These are phyloP conservation scores for Ilex asprella DNA, from an alignment of 257 asterid species.

Conservation along the genomic window DNA sequence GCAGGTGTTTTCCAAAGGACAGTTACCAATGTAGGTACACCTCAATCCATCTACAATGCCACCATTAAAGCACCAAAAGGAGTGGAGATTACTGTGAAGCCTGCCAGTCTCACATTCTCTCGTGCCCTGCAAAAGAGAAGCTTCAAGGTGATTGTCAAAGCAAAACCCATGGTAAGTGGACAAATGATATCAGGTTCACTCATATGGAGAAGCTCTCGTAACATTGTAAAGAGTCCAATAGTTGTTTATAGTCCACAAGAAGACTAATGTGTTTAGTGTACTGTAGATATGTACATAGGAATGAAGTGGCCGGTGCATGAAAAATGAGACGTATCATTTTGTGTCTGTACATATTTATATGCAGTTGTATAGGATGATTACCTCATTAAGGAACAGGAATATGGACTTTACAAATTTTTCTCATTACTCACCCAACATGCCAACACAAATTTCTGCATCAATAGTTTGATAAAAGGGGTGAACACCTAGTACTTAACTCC, in stretches of 20 bases:
- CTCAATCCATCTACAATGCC: constrained; percentile 47
- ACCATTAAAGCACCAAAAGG: constrained; percentile 67
- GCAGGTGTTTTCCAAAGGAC: constrained; percentile 55
- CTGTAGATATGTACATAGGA: too few species aligned
- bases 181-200: constrained; percentile 57
- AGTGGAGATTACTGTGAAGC: constrained; percentile 54
- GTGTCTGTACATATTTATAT: too few species aligned
- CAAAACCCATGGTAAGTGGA: constrained; percentile 31
- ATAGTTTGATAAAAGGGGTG: too few species aligned
- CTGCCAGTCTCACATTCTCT: constrained; percentile 44
- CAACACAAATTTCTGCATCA: too few species aligned
- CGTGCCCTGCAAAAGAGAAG: constrained; percentile 38
- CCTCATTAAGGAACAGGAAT: too few species aligned
- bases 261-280: constrained; percentile 11
- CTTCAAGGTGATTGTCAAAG: constrained; percentile 76
- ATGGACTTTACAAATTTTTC: too few species aligned
- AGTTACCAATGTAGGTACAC: constrained; percentile 69
- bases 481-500: too few species aligned
- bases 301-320: too few species aligned
- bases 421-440: too few species aligned
- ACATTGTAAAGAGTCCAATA: constrained; percentile 61
- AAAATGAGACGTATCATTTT: too few species aligned
- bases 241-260: constrained; percentile 47
- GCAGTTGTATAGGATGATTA: too few species aligned
- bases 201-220: constrained; percentile 49